These are phyloP conservation scores for Priceomyces melissophilus DNA, from an alignment of 805 yeast genomes.

Conservation along the genomic window DNA sequence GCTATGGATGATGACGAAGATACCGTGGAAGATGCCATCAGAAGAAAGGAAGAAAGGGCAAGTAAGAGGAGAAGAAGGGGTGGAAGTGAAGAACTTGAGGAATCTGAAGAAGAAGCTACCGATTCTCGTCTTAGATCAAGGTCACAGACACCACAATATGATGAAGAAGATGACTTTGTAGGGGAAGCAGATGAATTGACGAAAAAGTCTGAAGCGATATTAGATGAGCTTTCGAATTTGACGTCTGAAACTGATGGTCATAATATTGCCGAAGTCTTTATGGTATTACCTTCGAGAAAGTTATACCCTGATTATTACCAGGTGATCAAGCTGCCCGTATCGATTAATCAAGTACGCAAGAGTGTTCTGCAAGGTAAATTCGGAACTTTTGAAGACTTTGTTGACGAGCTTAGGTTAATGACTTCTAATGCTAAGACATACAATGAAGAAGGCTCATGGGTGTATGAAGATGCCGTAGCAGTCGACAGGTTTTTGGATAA, in stretches of 20 bases:
- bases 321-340: slow-evolving; percentile 57
- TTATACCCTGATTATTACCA: slow-evolving; percentile 83
- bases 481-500: slow-evolving; percentile 37
- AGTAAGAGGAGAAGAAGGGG: slow-evolving; percentile 32
- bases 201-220: slow-evolving; percentile 29
- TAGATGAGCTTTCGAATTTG: slow-evolving; percentile 41
- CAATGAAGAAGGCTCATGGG: slow-evolving; percentile 67
- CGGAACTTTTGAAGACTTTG: slow-evolving; percentile 43
- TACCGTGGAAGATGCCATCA: slow-evolving; percentile 56
- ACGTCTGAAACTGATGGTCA: slow-evolving; percentile 45
- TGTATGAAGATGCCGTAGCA: slow-evolving; percentile 54
- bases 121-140: slow-evolving; percentile 17
- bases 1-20: slow-evolving; percentile 75
- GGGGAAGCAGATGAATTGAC: slow-evolving; percentile 17
- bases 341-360: slow-evolving; percentile 53
- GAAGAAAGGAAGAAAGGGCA: slow-evolving; percentile 45
- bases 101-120: slow-evolving; percentile 23
- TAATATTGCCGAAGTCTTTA: slow-evolving; percentile 43
- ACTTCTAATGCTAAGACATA: slow-evolving; percentile 67
- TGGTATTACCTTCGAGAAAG: slow-evolving; percentile 66
- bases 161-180: slow-evolving; percentile 23
- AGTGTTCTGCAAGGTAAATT: slow-evolving; percentile 38
- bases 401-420: slow-evolving; percentile 64
- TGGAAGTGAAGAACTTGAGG: slow-evolving; percentile 17
- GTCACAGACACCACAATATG: slow-evolving; percentile 14